Evolutionary conservation across 192 early-diverging fungal genomes (phyloP).

Genomic region (Podila horticola): DNA sequence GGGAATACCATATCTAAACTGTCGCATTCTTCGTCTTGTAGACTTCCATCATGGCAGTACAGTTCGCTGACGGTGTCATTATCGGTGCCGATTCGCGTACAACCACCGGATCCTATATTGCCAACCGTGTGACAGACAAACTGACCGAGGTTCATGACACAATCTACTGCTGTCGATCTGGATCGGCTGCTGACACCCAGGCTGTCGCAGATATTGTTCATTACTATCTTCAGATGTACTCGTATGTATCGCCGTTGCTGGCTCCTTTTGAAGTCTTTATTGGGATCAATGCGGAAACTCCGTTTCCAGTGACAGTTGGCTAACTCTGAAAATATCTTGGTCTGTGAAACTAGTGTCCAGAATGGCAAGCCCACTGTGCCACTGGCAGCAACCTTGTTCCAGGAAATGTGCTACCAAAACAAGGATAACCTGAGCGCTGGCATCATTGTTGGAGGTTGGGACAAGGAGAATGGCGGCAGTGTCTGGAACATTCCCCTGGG

Average conservation of each 20-base stretch:
- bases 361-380: conserved; percentile 89
- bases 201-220: conserved; percentile 97
- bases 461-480: conserved; percentile 86
- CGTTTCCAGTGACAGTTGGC: no score
- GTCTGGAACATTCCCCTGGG: conserved; percentile 94
- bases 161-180: conserved; percentile 98
- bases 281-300: no score
- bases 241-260: conserved; percentile 59
- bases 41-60: conserved; percentile 98
- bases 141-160: conserved; percentile 94
- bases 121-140: conserved; percentile 98
- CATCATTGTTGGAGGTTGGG: conserved; percentile 98
- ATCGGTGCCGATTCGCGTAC: conserved; percentile 98
- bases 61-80: conserved; percentile 91
- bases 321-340: neutral
- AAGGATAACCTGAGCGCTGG: conserved; percentile 89
- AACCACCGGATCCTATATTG: conserved; percentile 95
- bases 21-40: conserved; percentile 35
- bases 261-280: neutral
- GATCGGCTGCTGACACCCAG: conserved; percentile 98
- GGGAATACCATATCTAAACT: no score
- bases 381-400: conserved; percentile 91
- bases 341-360: conserved; percentile 68
- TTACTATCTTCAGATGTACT: conserved; percentile 94
- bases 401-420: conserved; percentile 94